phyloP scores from a whole-genome alignment of 2,329 filamentous ascomycete species.

The Hortaea werneckii region DNA sequence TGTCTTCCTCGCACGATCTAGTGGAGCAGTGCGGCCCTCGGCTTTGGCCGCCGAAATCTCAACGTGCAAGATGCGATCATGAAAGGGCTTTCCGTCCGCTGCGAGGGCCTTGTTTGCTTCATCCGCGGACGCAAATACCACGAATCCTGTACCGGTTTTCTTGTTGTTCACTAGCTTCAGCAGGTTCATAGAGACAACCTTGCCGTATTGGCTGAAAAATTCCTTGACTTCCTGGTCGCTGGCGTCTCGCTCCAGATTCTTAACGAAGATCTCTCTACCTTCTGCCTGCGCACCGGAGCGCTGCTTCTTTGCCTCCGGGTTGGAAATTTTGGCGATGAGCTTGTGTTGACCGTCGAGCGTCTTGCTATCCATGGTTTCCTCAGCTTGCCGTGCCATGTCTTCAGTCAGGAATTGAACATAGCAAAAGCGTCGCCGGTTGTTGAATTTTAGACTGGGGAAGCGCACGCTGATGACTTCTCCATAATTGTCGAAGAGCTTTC shows the following conservation, averaged over 20 bases:
- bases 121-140: slow-evolving; percentile 58
- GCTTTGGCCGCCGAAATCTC: slow-evolving; percentile 20
- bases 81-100: slow-evolving; percentile 26
- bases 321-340: slow-evolving; percentile 71
- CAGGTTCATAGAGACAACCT: slow-evolving; percentile 61
- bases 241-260: slow-evolving; percentile 69
- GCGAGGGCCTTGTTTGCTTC: slow-evolving; percentile 24
- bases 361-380: slow-evolving; percentile 62
- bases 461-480: slow-evolving; percentile 78
- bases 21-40: slow-evolving; percentile 14
- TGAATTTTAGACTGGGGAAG: slow-evolving; percentile 83
- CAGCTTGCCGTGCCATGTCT: slow-evolving; percentile 54
- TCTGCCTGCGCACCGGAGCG: slow-evolving; percentile 76
- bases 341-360: slow-evolving; percentile 57
- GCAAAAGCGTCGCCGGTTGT: slow-evolving; percentile 83
- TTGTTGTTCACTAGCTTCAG: slow-evolving; percentile 57
- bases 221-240: slow-evolving; percentile 62
- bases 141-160: slow-evolving; percentile 68
- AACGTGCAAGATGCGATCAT: slow-evolving; percentile 26
- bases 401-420: slow-evolving; percentile 78
- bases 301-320: slow-evolving; percentile 66
- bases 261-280: slow-evolving; percentile 74
- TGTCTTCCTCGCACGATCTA: slow-evolving; percentile 20
- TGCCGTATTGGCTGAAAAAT: slow-evolving; percentile 66
- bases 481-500: slow-evolving; percentile 57